phyloP scores from a whole-genome alignment of 768 basidiomycete species.

The Rubroboletus satanas region DNA sequence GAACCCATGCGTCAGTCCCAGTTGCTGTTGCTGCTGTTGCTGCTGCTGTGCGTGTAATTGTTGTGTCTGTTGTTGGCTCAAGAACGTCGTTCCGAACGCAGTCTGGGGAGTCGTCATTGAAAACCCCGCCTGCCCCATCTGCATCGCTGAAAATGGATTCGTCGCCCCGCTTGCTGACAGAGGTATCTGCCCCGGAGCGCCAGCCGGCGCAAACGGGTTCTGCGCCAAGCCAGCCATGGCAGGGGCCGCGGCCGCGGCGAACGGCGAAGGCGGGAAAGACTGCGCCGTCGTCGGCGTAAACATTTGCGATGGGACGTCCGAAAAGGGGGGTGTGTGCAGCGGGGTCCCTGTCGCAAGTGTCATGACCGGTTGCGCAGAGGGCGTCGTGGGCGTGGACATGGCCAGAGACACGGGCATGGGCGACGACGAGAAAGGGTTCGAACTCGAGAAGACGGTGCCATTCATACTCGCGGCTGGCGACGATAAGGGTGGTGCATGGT shows the following conservation, averaged over 20 bases:
- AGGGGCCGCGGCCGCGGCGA: neutral
- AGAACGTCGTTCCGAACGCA: constrained; percentile 14
- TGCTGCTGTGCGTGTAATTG: constrained; percentile 7
- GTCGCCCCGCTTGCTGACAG: neutral
- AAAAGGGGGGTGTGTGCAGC: constrained; percentile 1
- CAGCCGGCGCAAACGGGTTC: constrained; percentile 17
- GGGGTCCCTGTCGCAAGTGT: constrained; percentile 1
- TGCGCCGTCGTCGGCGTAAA: neutral
- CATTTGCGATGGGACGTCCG: neutral
- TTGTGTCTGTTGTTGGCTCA: constrained; percentile 18
- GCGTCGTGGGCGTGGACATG: constrained; percentile 8
- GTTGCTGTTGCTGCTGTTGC: constrained; percentile 18
- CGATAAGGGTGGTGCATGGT: neutral
- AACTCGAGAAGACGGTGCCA: neutral
- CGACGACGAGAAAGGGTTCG: constrained; percentile 18
- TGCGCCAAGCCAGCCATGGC: constrained; percentile 8
- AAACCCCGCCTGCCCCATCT: constrained; percentile 14
- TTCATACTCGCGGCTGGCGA: neutral
- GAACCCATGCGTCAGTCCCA: constrained; percentile 12
- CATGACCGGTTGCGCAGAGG: constrained; percentile 8
- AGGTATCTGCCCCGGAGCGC: constrained; percentile 26
- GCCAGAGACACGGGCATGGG: neutral
- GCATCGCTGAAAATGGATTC: constrained; percentile 21
- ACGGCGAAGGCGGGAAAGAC: constrained; percentile 8
- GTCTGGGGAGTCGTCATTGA: constrained; percentile 30